Conservation (phyloP, 495 filamentous ascomycete species). For the Trichoderma asperelloides region DNA sequence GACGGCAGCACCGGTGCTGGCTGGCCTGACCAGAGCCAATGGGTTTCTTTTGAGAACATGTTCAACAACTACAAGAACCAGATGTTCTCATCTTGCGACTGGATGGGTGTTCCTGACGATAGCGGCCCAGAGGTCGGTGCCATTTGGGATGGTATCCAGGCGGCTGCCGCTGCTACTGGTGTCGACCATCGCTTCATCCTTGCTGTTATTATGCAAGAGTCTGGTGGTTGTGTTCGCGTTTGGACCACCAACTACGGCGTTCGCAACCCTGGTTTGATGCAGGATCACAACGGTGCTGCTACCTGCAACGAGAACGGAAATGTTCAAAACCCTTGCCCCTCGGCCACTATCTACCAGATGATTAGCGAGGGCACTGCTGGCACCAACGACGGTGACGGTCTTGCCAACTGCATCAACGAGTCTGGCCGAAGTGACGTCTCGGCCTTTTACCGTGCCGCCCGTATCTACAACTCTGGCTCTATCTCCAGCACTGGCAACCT, state of each 20-base stretch:
- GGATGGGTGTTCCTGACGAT: conserved; percentile 13
- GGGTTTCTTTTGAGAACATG: conserved; percentile 17
- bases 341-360: conserved; percentile 23
- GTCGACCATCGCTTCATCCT: conserved; percentile 36
- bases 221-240: conserved; percentile 43
- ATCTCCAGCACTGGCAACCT: conserved; percentile 35
- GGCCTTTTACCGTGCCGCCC: conserved; percentile 30
- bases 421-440: conserved; percentile 15
- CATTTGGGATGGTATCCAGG: conserved; percentile 32
- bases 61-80: conserved; percentile 13
- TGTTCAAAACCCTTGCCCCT: conserved; percentile 21
- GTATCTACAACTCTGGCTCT: conserved; percentile 49
- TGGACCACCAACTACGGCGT: conserved; percentile 29
- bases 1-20: conserved; percentile 15
- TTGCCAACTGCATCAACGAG: conserved; percentile 22
- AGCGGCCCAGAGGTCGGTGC: conserved; percentile 25
- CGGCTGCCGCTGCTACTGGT: conserved; percentile 27
- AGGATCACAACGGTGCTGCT: conserved; percentile 23
- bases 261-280: conserved; percentile 35
- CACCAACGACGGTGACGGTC: conserved; percentile 26
- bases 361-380: conserved; percentile 30
- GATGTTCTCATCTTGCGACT: conserved; percentile 16
- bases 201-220: conserved; percentile 48
- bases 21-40: conserved; percentile 16
- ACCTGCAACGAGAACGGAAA: conserved; percentile 15